Percentiles rank a stretch among this genome's conserved stretches.
Conservation (phyloP, 192 early-diverging fungal genomes). For the Backusella tuberculispora region DNA sequence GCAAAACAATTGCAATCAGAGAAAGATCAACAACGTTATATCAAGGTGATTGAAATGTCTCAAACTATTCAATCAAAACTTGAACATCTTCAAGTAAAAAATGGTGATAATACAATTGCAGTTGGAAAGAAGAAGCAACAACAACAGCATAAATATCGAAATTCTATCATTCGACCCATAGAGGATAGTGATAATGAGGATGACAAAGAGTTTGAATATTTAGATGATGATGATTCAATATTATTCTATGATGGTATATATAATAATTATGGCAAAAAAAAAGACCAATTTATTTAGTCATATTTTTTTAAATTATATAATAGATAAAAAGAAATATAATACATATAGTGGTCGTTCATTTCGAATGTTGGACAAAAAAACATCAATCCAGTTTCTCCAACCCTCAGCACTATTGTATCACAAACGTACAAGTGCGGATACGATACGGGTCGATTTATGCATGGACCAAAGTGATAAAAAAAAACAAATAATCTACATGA, state of each 20-base stretch:
- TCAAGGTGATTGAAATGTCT: constrained; percentile 23
- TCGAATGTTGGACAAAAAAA: constrained; percentile 10
- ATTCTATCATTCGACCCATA: constrained; percentile 1
- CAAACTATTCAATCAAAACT: constrained; percentile 13
- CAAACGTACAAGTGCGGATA: constrained; percentile 9
- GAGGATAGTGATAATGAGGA: background rate
- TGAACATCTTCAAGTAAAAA: background rate
- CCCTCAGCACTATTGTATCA: background rate
- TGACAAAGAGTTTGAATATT: background rate
- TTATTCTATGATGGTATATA: constrained; percentile 7
- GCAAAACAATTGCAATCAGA: constrained; percentile 1
- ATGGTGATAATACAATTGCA: background rate
- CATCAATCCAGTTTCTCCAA: constrained; percentile 21
- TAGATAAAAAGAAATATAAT: constrained; percentile 16
- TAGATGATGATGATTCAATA: constrained; percentile 4
- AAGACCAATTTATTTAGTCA: background rate
- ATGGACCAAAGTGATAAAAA: constrained; percentile 5
- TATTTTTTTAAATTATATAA: background rate
- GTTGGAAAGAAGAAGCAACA: background rate
- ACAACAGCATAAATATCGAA: background rate
- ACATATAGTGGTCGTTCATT: constrained; percentile 13
- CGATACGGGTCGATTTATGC: constrained; percentile 6
- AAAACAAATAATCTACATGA: constrained; percentile 9
- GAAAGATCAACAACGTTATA: constrained; percentile 1
- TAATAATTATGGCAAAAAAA: background rate